Evolutionary conservation across 2,329 filamentous ascomycete species (phyloP).

Genomic region (Ophiocordyceps camponoti-floridani): DNA sequence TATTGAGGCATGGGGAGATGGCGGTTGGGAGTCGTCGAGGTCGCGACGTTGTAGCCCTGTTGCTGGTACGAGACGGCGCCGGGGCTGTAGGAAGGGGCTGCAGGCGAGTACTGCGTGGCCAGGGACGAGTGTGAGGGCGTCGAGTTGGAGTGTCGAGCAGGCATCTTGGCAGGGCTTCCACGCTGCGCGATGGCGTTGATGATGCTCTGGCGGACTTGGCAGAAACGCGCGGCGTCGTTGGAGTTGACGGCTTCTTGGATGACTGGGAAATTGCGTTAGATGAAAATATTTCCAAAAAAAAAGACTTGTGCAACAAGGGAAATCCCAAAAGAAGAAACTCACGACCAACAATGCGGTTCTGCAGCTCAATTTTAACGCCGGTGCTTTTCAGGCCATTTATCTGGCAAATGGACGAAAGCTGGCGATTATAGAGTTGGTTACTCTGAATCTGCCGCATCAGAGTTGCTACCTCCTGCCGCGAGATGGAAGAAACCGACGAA

Average conservation of each 20-base stretch:
- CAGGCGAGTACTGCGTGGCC: slow-evolving; percentile 3
- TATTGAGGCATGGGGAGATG: slow-evolving; percentile 6
- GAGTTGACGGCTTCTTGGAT: slow-evolving; percentile 20
- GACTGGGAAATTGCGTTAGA: slow-evolving; percentile 11
- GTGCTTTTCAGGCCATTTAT: slow-evolving; percentile 58
- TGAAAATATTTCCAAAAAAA: neutral
- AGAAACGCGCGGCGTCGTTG: slow-evolving; percentile 21
- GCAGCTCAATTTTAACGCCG: slow-evolving; percentile 72
- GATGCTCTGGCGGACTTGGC: slow-evolving; percentile 25
- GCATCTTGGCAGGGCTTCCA: slow-evolving; percentile 8
- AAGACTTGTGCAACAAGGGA: too few species aligned
- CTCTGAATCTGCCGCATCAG: slow-evolving; percentile 26
- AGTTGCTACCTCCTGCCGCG: slow-evolving; percentile 23
- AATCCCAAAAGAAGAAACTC: slow-evolving; percentile 19
- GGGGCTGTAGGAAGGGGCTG: slow-evolving; percentile 7
- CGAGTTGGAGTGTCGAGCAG: slow-evolving; percentile 1
- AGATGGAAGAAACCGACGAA: slow-evolving; percentile 10
- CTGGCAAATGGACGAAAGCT: slow-evolving; percentile 62
- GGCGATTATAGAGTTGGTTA: slow-evolving; percentile 32
- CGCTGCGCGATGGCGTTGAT: slow-evolving; percentile 13
- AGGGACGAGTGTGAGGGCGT: neutral
- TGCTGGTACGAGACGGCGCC: slow-evolving; percentile 2
- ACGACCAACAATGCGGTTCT: slow-evolving; percentile 64
- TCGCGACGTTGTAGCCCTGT: slow-evolving; percentile 4
- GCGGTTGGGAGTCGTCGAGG: slow-evolving; percentile 5